Conservation (phyloP, 2,329 filamentous ascomycete species). For the Rutstroemia sydowiana region DNA sequence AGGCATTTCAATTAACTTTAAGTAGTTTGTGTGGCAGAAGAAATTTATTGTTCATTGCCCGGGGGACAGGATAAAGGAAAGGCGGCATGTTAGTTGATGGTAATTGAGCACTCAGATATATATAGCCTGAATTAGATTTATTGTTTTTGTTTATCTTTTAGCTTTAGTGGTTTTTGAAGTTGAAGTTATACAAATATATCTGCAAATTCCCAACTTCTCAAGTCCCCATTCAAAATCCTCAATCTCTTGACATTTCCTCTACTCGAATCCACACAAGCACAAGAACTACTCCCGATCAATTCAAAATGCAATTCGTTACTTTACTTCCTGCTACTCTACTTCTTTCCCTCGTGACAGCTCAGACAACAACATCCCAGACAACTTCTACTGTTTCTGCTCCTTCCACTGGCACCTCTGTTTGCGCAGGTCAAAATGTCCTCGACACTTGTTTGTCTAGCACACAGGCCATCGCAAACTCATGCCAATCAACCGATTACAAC, state of each 20-base stretch:
- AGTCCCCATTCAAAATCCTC: too few relatives aligned
- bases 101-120: neutral
- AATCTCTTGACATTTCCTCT: neutral
- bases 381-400: conserved; percentile 14
- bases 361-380: conserved; percentile 23
- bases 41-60: neutral
- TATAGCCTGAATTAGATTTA: neutral
- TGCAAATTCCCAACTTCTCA: neutral
- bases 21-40: neutral
- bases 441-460: conserved; percentile 33
- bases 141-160: neutral
- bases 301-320: conserved; percentile 14
- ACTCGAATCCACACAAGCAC: neutral
- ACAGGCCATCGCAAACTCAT: conserved; percentile 30
- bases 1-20: neutral
- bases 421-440: conserved; percentile 33
- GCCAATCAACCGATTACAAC: conserved; percentile 30
- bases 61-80: neutral
- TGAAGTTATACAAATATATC: neutral
- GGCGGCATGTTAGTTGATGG: neutral
- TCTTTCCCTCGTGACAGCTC: conserved; percentile 25
- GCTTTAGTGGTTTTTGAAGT: neutral
- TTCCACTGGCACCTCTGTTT: conserved; percentile 12
- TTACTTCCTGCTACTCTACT: conserved; percentile 19
- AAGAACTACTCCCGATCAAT: neutral